phyloP scores from a whole-genome alignment of 2,329 filamentous ascomycete species.

The Epichloe coenophiala region DNA sequence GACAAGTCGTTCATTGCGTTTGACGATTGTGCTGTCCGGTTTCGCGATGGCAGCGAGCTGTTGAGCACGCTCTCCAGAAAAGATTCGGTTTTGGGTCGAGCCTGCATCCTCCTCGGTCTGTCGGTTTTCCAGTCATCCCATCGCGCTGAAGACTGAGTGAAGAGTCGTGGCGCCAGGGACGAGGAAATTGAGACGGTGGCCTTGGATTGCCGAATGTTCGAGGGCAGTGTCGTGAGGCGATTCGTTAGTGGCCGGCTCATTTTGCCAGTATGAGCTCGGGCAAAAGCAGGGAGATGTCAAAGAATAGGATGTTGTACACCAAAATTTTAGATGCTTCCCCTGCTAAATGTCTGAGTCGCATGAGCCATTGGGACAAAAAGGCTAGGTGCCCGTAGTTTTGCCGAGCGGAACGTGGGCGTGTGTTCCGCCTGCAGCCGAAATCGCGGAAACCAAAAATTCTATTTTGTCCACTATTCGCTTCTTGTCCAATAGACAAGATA shows the following conservation, averaged over 20 bases:
- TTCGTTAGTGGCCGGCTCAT: slow-evolving; percentile 32
- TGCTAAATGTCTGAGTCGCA: not conserved
- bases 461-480: slow-evolving; percentile 18
- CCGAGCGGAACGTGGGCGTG: slow-evolving; percentile 16
- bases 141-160: slow-evolving; percentile 25
- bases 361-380: slow-evolving; percentile 2
- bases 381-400: slow-evolving; percentile 21
- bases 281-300: not conserved
- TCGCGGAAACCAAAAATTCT: slow-evolving; percentile 26
- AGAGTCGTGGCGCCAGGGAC: slow-evolving; percentile 17
- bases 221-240: slow-evolving; percentile 28
- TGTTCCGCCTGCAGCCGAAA: slow-evolving; percentile 21
- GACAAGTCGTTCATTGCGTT: slow-evolving; percentile 22
- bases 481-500: slow-evolving; percentile 13
- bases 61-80: slow-evolving; percentile 23
- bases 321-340: not conserved
- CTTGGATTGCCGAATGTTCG: slow-evolving; percentile 15
- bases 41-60: slow-evolving; percentile 9
- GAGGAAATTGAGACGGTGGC: slow-evolving; percentile 10
- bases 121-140: slow-evolving; percentile 13
- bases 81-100: slow-evolving; percentile 15
- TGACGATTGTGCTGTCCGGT: slow-evolving; percentile 10
- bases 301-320: not conserved
- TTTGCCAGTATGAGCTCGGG: slow-evolving; percentile 12
- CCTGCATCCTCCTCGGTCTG: slow-evolving; percentile 10